Evolutionary conservation across 2,329 filamentous ascomycete genomes (phyloP), one percentile per base, ranked within the genome.

Genomic region (Akanthomyces uredinophilus): DNA sequence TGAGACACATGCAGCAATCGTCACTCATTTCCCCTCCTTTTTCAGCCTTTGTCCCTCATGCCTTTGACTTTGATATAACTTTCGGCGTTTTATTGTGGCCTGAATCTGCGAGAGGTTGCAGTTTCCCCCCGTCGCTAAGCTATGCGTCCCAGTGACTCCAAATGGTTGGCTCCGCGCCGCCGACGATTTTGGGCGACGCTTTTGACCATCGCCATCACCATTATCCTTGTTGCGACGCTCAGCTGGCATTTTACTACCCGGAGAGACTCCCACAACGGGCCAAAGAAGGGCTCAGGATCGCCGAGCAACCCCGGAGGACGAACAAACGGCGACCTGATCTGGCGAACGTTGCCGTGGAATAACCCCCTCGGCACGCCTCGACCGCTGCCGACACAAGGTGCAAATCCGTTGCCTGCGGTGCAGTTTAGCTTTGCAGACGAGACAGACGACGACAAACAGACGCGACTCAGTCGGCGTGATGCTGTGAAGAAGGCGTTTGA

Each of bases 401-500:
- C 29, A 29, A 41, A 55, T 20, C 22, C 47, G 1, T 29, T 63
- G 16, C 61, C 61, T 29, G 46, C 41, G n/a, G 55, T 63, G 20
- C 61, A 63, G 24, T 57, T 57, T 14, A 60, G 41, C 20, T 54
- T 51, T 53, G 62, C 62, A 20, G 52, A 58, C 27, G 67, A 69
- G 57, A 61, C 63, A 1, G 43, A 63, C 2, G 46, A 47, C 3
- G 54, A 65, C 13, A 70, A 66, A 41, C 54, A 66, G 53, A 62
- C 65, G 71, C 52, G 79, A 77, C n/a, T 71, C 70, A 20, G 66
- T 57, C 73, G 73, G 13, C 71, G 69, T 16, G 71, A 74, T 2
- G 73, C 78, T 7, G 77, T 83, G 32, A 78, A 77, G 47, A 69
- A 68, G 1, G 73, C 74, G 0, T 82, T 83, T 37, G 22, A 70